Evolutionary conservation across 495 filamentous ascomycete species (phyloP).

Genomic region (Neurospora tetrasperma): DNA sequence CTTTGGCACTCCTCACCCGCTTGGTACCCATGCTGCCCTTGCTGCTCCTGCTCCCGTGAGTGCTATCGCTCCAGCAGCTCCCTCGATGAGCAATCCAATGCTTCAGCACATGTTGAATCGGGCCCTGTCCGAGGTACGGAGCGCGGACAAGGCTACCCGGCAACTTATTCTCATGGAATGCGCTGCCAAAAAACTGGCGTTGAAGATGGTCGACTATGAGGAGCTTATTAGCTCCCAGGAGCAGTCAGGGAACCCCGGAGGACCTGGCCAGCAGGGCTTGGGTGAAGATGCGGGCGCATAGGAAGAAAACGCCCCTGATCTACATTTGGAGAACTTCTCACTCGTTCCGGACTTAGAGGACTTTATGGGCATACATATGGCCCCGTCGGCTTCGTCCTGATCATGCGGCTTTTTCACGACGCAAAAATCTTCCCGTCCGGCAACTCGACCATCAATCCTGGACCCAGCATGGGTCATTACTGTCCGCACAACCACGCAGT

Average conservation of each 20-base stretch:
- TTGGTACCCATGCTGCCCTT: slow-evolving; percentile 4
- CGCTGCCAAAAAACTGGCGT: slow-evolving; percentile 33
- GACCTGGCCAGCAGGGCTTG: slow-evolving; percentile 18
- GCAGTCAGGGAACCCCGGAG: not conserved
- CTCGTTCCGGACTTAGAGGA: not conserved
- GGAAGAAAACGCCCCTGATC: not conserved
- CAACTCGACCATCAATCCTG: not conserved
- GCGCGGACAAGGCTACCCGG: slow-evolving; percentile 28
- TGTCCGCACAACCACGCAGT: not conserved
- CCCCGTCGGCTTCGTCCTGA: not conserved
- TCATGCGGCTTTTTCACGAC: not conserved
- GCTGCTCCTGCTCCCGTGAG: slow-evolving; percentile 8
- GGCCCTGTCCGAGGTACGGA: slow-evolving; percentile 31
- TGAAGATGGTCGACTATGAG: slow-evolving; percentile 33
- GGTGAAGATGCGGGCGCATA: slow-evolving; percentile 21
- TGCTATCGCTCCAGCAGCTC: slow-evolving; percentile 11
- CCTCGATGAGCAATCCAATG: slow-evolving; percentile 25
- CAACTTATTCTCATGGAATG: slow-evolving; percentile 34
- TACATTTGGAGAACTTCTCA: not conserved
- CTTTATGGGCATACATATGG: not conserved
- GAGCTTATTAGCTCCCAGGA: slow-evolving; percentile 18
- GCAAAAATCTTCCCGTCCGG: not conserved
- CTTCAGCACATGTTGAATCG: slow-evolving; percentile 29
- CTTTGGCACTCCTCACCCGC: slow-evolving; percentile 12
- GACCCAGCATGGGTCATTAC: not conserved